phyloP scores from a whole-genome alignment of 345 rosid genomes.

The Camelina neglecta region DNA sequence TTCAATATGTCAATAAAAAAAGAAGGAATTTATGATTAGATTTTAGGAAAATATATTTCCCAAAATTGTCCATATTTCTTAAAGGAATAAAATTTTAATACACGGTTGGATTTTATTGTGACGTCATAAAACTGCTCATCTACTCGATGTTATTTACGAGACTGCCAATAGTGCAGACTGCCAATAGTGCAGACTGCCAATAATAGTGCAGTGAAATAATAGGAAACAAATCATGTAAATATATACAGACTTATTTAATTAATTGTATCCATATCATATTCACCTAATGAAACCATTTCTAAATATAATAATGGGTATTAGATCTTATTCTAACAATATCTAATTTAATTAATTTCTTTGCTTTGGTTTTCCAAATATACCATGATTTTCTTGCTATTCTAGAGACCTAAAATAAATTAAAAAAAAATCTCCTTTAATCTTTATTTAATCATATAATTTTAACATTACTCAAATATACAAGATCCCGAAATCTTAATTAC shows the following conservation, averaged over 20 bases:
- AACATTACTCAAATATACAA: background rate
- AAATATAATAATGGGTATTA: slow-evolving; percentile 1
- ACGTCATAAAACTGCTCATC: too few species aligned
- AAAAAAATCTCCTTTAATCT: background rate
- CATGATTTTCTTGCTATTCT: background rate
- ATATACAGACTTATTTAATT: background rate
- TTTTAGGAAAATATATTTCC: too few species aligned
- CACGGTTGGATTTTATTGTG: too few species aligned
- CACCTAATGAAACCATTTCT: background rate
- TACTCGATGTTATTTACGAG: too few species aligned
- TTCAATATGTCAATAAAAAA: too few species aligned
- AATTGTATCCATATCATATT: background rate
- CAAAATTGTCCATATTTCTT: too few species aligned
- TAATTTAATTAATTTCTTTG: background rate
- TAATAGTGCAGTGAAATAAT: slow-evolving; percentile 6
- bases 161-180: background rate
- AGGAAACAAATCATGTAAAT: background rate
- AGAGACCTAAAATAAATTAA: background rate
- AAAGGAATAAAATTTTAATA: too few species aligned
- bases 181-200: too few species aligned
- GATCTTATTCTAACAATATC: background rate
- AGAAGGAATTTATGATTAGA: too few species aligned
- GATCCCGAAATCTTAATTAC: background rate
- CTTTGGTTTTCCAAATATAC: background rate
- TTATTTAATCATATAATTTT: background rate